These are phyloP conservation scores for Lasiodiplodia hormozganensis DNA, from an alignment of 2,329 filamentous ascomycete species.

Conservation along the genomic window DNA sequence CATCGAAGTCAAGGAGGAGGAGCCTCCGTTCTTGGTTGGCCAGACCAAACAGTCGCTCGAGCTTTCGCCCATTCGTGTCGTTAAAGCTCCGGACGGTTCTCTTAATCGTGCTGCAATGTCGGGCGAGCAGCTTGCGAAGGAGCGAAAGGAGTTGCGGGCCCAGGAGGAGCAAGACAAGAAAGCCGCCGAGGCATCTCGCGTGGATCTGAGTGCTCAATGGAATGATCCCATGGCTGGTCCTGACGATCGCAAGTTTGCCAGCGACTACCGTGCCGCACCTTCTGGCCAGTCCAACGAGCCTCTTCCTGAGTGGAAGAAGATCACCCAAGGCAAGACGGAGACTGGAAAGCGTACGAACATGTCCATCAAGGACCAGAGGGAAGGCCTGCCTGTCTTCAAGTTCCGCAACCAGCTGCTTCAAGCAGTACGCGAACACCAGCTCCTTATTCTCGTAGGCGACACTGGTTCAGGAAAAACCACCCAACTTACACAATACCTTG, in stretches of 20 bases:
- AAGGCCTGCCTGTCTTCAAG: slow-evolving; percentile 85
- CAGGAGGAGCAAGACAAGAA: slow-evolving; percentile 82
- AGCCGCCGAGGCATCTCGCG: slow-evolving; percentile 75
- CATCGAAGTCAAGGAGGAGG: slow-evolving; percentile 94
- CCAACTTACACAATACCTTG: slow-evolving; percentile 92
- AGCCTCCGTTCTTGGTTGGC: slow-evolving; percentile 92
- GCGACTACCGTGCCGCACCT: slow-evolving; percentile 72
- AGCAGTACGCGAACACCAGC: slow-evolving; percentile 84
- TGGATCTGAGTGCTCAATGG: slow-evolving; percentile 90
- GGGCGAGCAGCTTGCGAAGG: slow-evolving; percentile 85
- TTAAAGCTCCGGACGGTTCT: slow-evolving; percentile 98
- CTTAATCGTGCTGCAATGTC: slow-evolving; percentile 97
- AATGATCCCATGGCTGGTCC: slow-evolving; percentile 93
- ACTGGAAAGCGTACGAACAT: slow-evolving; percentile 86
- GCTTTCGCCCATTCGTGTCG: slow-evolving; percentile 91
- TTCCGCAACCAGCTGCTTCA: slow-evolving; percentile 89
- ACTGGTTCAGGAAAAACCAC: slow-evolving; percentile 98
- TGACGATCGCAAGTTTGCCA: slow-evolving; percentile 86
- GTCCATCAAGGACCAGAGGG: slow-evolving; percentile 94
- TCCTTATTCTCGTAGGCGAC: slow-evolving; percentile 95
- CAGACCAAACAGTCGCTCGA: slow-evolving; percentile 97
- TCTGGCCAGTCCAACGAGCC: slow-evolving; percentile 66
- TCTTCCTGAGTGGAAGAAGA: slow-evolving; percentile 92
- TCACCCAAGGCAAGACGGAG: slow-evolving; percentile 78
- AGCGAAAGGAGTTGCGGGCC: slow-evolving; percentile 85